phyloP scores from a whole-genome alignment of 768 basidiomycete genomes.

The Tylopilus plumbeoviolaceoides region DNA sequence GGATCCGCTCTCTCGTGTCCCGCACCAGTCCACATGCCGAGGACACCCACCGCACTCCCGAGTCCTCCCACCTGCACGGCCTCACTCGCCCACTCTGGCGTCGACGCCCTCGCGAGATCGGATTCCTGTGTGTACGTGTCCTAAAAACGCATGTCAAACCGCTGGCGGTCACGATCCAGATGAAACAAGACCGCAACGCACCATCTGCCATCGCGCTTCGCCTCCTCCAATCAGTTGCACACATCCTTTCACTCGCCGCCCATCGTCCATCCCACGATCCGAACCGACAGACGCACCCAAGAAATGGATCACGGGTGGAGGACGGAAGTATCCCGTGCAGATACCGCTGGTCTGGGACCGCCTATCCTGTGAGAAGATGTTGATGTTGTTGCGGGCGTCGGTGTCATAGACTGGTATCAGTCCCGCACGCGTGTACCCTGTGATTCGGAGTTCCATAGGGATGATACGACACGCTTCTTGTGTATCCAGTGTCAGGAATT shows the following conservation, averaged over 20 bases:
- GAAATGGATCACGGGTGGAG: slow-evolving; percentile 50
- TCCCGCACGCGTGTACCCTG: slow-evolving; percentile 32
- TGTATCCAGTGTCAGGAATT: slow-evolving; percentile 30
- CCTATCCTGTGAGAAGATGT: slow-evolving; percentile 8
- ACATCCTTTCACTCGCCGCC: slow-evolving; percentile 37
- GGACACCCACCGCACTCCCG: slow-evolving; percentile 48
- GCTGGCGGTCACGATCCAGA: neutral
- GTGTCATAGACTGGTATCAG: slow-evolving; percentile 19
- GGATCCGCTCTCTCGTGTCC: slow-evolving; percentile 42
- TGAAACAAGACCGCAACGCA: slow-evolving; percentile 17
- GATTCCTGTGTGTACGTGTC: slow-evolving; percentile 31
- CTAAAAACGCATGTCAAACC: neutral
- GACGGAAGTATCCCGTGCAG: slow-evolving; percentile 24
- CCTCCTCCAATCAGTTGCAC: slow-evolving; percentile 49
- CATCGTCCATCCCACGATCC: slow-evolving; percentile 28
- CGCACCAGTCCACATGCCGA: slow-evolving; percentile 56
- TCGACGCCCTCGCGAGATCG: slow-evolving; percentile 26
- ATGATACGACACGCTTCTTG: slow-evolving; percentile 50
- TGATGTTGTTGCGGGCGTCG: slow-evolving; percentile 7
- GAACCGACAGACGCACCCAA: slow-evolving; percentile 43
- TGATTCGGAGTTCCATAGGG: slow-evolving; percentile 44
- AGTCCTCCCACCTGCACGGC: slow-evolving; percentile 52
- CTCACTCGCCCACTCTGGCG: slow-evolving; percentile 50
- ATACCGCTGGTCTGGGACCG: neutral
- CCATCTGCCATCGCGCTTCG: slow-evolving; percentile 49